Base-by-base conservation (phyloP, 108 stramenopile species). In the Cyclotella distinguenda region DNA sequence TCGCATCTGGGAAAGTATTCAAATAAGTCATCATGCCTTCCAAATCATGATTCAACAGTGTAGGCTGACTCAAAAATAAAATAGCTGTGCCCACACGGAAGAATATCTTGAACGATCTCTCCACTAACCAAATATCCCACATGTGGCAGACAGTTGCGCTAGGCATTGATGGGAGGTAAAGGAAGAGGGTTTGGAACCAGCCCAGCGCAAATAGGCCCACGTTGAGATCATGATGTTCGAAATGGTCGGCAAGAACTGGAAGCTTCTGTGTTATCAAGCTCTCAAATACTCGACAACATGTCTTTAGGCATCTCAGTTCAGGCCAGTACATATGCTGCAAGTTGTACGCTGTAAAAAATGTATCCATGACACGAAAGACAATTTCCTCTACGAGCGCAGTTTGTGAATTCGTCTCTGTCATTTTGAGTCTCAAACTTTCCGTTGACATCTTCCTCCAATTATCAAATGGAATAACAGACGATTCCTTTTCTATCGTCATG, bases 101-200 rank as follows among this genome's bases (percentile, higher is more conserved):
- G 66, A 89, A 94, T 36, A 94, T 94, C 60, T 94, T 94, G 76
- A 87, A 89, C 42, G 81, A 84, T 44, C 93, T 38, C 50, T 94
- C 93, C n/a, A 94, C 93, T 8, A 94, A 77, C 90, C 90, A 94
- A 49, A 94, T 91, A 57, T 94, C 93, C 93, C 93, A 94, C 77
- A 94, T 94, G 62, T 91, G 90, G 48, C 86, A 89, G 21, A 94
- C 90, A 13, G 93, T 94, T 10, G 87, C 80, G 15, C 87, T 78
- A 28, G 93, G 93, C 93, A 94, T 94, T 6, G 93, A 94, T n/a
- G 93, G 93, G 6, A 94, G 68, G 50, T 94, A 94, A 15, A 94
- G 70, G 64, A 91, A 94, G 23, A 91, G 69, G 6, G 93, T 94
- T 67, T 94, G 93, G 56, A 94, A 94, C 93, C 93, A 94, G 13